These are phyloP conservation scores for Marasmius sp. DNA, from an alignment of 1,284 basidiomycete genomes.

Conservation along the genomic window DNA sequence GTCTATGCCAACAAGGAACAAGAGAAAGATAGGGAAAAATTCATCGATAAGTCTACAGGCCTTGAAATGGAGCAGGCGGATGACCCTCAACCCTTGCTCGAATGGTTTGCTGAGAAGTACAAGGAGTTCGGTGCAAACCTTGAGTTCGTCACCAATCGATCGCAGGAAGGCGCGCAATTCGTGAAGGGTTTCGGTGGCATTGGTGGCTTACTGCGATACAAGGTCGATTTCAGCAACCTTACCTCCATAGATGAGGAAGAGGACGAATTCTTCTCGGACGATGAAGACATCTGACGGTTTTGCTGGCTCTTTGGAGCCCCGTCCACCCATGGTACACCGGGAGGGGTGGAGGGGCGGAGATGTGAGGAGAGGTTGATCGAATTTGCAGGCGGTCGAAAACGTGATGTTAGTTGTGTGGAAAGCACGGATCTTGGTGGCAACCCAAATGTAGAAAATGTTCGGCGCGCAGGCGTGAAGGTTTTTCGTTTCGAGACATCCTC, in stretches of 20 bases:
- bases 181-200: constrained; percentile 99
- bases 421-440: not conserved
- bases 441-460: not conserved
- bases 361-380: constrained; percentile 25
- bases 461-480: not conserved
- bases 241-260: constrained; percentile 73
- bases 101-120: constrained; percentile 99
- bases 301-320: constrained; percentile 80
- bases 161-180: constrained; percentile 98
- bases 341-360: constrained; percentile 47
- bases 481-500: not conserved
- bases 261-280: constrained; percentile 81
- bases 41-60: constrained; percentile 92
- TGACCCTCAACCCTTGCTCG: constrained; percentile 84
- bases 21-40: constrained; percentile 91
- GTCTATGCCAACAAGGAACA: constrained; percentile 80
- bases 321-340: constrained; percentile 54
- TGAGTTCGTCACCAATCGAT: constrained; percentile 86
- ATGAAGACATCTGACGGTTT: constrained; percentile 82
- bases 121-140: constrained; percentile 95
- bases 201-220: constrained; percentile 92
- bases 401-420: not conserved
- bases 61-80: constrained; percentile 89
- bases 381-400: not conserved
- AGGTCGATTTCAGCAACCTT: constrained; percentile 89